Conservation (phyloP, 2,329 filamentous ascomycete species). For the Penicillium sumatraense region DNA sequence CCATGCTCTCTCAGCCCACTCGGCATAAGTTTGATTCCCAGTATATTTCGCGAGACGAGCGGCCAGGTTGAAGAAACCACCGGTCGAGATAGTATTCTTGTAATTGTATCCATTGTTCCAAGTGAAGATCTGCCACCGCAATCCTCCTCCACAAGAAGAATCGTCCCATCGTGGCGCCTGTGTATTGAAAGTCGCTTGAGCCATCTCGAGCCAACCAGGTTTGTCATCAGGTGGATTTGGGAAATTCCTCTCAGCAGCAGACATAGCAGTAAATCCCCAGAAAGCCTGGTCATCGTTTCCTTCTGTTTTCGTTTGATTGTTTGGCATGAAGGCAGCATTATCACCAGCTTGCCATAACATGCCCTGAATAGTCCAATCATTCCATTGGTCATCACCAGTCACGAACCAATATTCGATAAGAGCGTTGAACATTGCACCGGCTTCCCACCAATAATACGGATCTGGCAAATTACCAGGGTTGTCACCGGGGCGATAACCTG, state of each 20-base stretch:
- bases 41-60: conserved; percentile 37
- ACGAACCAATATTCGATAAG: conserved; percentile 50
- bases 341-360: conserved; percentile 45
- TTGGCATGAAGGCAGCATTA: conserved; percentile 45
- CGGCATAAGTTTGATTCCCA: conserved; percentile 35
- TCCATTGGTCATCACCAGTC: conserved; percentile 47
- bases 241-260: conserved; percentile 56
- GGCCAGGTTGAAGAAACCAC: conserved; percentile 38
- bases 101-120: conserved; percentile 40
- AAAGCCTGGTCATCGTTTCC: conserved; percentile 65
- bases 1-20: conserved; percentile 72
- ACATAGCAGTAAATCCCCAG: conserved; percentile 62
- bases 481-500: conserved; percentile 51
- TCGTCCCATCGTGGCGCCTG: conserved; percentile 74
- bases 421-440: conserved; percentile 47
- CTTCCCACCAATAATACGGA: conserved; percentile 55
- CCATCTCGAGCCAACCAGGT: conserved; percentile 77
- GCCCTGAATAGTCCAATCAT: conserved; percentile 41
- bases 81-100: conserved; percentile 41
- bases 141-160: conserved; percentile 69
- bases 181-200: conserved; percentile 79
- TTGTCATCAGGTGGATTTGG: conserved; percentile 54
- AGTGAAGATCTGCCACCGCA: conserved; percentile 51
- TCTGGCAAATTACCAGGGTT: conserved; percentile 55
- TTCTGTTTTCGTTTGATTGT: conserved; percentile 47